phyloP scores from a whole-genome alignment of 2,329 filamentous ascomycete species.

The Alternaria ethzedia region DNA sequence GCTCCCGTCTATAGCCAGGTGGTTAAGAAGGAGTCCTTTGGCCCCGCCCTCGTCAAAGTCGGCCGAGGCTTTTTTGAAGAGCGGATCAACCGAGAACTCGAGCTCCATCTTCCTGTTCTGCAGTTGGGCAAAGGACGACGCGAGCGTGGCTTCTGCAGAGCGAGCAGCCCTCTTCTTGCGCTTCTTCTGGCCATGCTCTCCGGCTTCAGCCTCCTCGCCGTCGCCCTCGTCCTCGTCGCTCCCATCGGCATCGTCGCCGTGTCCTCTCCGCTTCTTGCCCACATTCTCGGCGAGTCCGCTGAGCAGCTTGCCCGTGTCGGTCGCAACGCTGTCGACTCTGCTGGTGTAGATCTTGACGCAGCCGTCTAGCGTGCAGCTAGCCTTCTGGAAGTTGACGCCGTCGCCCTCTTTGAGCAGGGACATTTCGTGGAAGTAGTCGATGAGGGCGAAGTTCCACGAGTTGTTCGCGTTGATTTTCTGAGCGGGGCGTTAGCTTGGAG shows the following conservation, averaged over 20 bases:
- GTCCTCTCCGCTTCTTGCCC: constrained; percentile 57
- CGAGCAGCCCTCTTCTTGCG: constrained; percentile 78
- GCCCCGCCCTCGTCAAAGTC: constrained; percentile 98
- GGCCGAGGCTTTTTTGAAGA: constrained; percentile 99
- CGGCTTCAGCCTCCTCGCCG: constrained; percentile 65
- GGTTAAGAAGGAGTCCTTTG: constrained; percentile 92
- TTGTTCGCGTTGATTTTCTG: constrained; percentile 89
- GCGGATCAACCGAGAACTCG: constrained; percentile 92
- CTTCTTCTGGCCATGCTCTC: constrained; percentile 66
- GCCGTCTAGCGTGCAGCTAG: constrained; percentile 94
- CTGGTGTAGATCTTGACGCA: constrained; percentile 99
- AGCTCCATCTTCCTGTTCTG: constrained; percentile 98
- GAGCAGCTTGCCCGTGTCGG: constrained; percentile 92
- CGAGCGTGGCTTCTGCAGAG: constrained; percentile 91
- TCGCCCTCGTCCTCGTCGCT: constrained; percentile 67
- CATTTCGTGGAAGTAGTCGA: constrained; percentile 99
- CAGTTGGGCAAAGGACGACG: constrained; percentile 82
- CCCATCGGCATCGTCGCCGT: constrained; percentile 41
- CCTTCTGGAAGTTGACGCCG: constrained; percentile 97
- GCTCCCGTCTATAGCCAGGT: constrained; percentile 90
- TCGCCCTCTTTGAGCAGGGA: constrained; percentile 94
- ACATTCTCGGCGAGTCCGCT: constrained; percentile 91
- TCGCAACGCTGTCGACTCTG: constrained; percentile 96
- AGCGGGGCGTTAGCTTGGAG: constrained; percentile 15
- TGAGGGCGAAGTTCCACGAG: constrained; percentile 99